Percentiles rank a stretch among this genome's conserved stretches.
Conservation (phyloP, 768 basidiomycete genomes). For the Macrolepiota fuliginosa region DNA sequence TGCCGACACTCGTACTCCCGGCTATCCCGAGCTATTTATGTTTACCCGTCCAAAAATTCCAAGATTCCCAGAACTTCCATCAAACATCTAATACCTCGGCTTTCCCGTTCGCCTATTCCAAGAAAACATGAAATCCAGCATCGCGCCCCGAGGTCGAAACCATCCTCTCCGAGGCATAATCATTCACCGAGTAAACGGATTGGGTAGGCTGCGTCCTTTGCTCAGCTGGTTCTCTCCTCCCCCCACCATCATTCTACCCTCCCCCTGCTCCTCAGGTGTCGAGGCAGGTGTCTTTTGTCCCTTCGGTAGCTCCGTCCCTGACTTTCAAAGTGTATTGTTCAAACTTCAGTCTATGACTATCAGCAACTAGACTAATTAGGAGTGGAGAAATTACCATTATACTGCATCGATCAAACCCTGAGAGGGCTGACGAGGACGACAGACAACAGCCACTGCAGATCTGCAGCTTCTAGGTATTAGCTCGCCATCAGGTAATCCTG, state of each 20-base stretch:
- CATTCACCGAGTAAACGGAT: constrained; percentile 6
- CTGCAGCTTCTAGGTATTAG: neutral
- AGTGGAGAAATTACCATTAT: neutral
- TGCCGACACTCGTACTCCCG: constrained; percentile 5
- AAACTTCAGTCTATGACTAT: neutral
- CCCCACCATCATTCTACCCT: constrained; percentile 1
- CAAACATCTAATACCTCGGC: constrained; percentile 12
- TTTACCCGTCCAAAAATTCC: neutral
- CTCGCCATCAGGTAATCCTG: neutral
- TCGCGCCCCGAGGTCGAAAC: constrained; percentile 10
- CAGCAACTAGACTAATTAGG: neutral
- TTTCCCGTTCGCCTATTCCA: constrained; percentile 6
- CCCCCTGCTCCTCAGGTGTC: neutral
- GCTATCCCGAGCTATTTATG: constrained; percentile 1
- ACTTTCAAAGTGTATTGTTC: neutral
- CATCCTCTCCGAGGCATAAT: constrained; percentile 10
- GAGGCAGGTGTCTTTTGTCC: neutral
- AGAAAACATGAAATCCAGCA: constrained; percentile 11
- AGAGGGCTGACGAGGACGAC: neutral
- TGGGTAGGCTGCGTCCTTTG: neutral
- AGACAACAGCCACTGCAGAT: neutral
- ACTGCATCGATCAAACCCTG: neutral
- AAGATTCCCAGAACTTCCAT: neutral
- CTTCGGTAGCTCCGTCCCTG: neutral
- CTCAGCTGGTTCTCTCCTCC: neutral